Percentiles rank a stretch among this genome's conserved stretches.
phyloP scores from a whole-genome alignment of 208 protist species.

The Leishmania tropica region DNA sequence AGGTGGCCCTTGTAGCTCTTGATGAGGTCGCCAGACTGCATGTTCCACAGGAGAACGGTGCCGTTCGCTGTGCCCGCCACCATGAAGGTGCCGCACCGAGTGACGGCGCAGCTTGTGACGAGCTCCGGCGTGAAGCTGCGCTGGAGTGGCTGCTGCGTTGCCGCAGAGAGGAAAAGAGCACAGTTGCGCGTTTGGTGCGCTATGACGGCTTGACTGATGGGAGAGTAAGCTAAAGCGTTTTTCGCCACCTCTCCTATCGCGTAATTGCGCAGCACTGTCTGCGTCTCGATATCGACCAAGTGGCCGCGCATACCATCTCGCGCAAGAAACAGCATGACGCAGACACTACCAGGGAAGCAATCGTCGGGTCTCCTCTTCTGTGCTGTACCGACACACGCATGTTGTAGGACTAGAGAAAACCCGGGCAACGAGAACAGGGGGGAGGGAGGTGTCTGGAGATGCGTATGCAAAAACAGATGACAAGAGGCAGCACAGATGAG shows the following conservation, averaged over 20 bases:
- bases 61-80: slow-evolving; percentile 62
- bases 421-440: no score
- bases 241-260: slow-evolving; percentile 28
- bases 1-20: slow-evolving; percentile 67
- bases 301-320: slow-evolving; percentile 40
- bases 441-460: not conserved
- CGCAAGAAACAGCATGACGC: slow-evolving; percentile 73
- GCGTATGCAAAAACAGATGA: no score
- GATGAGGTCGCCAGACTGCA: slow-evolving; percentile 66
- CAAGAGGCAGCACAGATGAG: not conserved
- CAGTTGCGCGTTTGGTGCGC: slow-evolving; percentile 57
- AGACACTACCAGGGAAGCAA: not conserved
- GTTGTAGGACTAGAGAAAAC: not conserved
- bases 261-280: slow-evolving; percentile 61
- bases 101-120: slow-evolving; percentile 54
- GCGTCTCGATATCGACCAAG: slow-evolving; percentile 61
- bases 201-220: slow-evolving; percentile 37
- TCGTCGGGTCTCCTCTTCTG: not conserved
- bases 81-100: slow-evolving; percentile 66
- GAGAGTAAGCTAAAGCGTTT: slow-evolving; percentile 53
- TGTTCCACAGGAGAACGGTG: slow-evolving; percentile 75
- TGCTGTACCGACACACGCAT: not conserved
- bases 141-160: slow-evolving; percentile 72
- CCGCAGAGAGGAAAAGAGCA: slow-evolving; percentile 58
- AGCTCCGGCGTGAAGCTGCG: slow-evolving; percentile 71